phyloP scores from a whole-genome alignment of 2,329 filamentous ascomycete species.

The Seiridium cupressi region DNA sequence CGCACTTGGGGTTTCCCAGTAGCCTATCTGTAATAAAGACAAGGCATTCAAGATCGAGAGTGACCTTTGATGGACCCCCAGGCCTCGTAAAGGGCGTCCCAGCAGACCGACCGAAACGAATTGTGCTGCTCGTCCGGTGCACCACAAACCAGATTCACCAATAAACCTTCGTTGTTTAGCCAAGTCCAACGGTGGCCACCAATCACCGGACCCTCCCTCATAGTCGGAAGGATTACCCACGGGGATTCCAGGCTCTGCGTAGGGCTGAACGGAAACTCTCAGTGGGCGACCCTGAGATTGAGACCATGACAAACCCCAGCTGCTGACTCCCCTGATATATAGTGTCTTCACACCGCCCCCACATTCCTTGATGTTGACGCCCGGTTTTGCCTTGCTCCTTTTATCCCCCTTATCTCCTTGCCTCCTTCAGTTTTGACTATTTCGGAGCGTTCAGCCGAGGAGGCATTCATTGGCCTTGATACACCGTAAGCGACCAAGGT shows the following conservation, averaged over 20 bases:
- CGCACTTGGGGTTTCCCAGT: neutral
- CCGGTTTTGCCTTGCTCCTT: neutral
- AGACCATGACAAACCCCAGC: neutral
- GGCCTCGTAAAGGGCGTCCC: neutral
- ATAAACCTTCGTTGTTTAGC: neutral
- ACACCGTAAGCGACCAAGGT: too few relatives aligned
- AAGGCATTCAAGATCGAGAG: neutral
- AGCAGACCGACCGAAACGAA: too few relatives aligned
- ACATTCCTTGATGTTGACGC: neutral
- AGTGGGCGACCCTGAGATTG: neutral
- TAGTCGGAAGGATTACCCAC: neutral
- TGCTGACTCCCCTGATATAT: neutral
- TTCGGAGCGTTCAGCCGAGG: too few relatives aligned
- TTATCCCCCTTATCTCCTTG: neutral
- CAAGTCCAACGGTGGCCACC: neutral
- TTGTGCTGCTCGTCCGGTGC: too few relatives aligned
- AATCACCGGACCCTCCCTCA: neutral
- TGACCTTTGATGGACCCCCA: neutral
- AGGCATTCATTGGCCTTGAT: too few relatives aligned
- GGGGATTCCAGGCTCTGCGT: neutral
- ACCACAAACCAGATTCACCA: neutral
- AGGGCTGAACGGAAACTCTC: neutral
- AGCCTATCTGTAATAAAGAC: neutral
- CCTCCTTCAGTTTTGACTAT: too few relatives aligned
- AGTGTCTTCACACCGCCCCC: neutral